Percentiles rank a stretch among this genome's conserved stretches.
phyloP scores from a whole-genome alignment of 257 asterid genomes.

The Solanum ossicruentum region DNA sequence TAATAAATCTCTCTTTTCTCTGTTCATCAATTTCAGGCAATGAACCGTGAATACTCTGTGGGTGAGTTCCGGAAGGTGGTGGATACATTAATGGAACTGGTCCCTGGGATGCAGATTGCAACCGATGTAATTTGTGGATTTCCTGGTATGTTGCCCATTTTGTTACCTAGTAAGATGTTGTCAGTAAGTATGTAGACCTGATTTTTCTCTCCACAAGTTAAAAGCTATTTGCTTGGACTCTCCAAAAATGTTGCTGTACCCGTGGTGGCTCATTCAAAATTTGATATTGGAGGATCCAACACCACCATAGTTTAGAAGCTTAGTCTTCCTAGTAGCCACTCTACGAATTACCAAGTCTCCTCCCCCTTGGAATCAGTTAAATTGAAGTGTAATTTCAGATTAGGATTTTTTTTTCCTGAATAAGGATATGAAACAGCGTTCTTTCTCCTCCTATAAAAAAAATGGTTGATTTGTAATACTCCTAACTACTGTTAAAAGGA shows the following conservation, averaged over 20 bases:
- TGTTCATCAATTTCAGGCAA: constrained; percentile 42
- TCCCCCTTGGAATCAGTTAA: background rate
- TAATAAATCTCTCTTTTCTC: background rate
- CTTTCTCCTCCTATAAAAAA: background rate
- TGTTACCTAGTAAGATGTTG: background rate
- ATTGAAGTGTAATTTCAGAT: background rate
- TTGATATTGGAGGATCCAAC: background rate
- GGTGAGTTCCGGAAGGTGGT: constrained; percentile 69
- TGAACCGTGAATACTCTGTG: constrained; percentile 87
- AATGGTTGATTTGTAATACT: background rate
- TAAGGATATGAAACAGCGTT: background rate
- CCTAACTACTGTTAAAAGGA: background rate
- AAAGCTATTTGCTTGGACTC: background rate
- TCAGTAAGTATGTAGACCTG: background rate
- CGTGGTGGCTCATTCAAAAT: background rate
- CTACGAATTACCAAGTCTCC: background rate
- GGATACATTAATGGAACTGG: constrained; percentile 72
- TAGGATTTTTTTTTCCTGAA: background rate
- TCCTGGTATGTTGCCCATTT: constrained; percentile 53
- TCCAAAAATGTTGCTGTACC: background rate
- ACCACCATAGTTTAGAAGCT: background rate
- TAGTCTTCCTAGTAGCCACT: background rate
- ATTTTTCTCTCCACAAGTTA: background rate
- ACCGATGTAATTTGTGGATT: constrained; percentile 95
- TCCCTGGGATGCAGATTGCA: constrained; percentile 98